A percentile compares a stretch with the other conserved stretches of the same genome.
Evolutionary conservation across 2,329 filamentous ascomycete species (phyloP).

Genomic region (Penicillium griseofulvum): DNA sequence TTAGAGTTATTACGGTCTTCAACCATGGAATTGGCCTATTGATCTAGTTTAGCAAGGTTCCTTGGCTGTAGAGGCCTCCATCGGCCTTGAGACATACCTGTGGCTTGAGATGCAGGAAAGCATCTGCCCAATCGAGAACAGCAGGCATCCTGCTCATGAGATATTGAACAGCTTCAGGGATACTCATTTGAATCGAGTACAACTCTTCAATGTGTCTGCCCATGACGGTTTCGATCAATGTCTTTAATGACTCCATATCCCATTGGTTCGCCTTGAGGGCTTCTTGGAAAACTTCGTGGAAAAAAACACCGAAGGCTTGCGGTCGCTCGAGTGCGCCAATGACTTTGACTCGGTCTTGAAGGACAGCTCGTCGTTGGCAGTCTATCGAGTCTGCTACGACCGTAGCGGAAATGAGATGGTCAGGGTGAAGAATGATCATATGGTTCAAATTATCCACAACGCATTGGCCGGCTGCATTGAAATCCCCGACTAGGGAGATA

Average conservation of each 20-base stretch:
- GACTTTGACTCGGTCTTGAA: slow-evolving; percentile 92
- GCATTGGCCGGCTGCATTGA: slow-evolving; percentile 68
- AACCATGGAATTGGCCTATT: slow-evolving; percentile 65
- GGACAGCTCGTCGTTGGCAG: slow-evolving; percentile 83
- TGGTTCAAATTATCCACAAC: slow-evolving; percentile 79
- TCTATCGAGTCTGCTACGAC: slow-evolving; percentile 95
- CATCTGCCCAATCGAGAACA: slow-evolving; percentile 75
- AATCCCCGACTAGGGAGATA: slow-evolving; percentile 82
- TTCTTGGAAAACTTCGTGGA: slow-evolving; percentile 94
- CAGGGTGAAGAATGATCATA: slow-evolving; percentile 88
- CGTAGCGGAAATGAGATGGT: slow-evolving; percentile 91
- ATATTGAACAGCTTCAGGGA: slow-evolving; percentile 72
- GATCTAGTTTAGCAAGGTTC: slow-evolving; percentile 27
- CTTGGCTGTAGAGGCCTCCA: not conserved
- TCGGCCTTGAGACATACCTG: slow-evolving; percentile 50
- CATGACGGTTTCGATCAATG: slow-evolving; percentile 67
- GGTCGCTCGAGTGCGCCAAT: slow-evolving; percentile 75
- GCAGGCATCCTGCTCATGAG: slow-evolving; percentile 79
- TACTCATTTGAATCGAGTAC: slow-evolving; percentile 77
- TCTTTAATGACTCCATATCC: slow-evolving; percentile 65
- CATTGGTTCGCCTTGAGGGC: slow-evolving; percentile 80
- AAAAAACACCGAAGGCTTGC: slow-evolving; percentile 85
- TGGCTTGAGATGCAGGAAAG: slow-evolving; percentile 72
- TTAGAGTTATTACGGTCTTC: slow-evolving; percentile 75
- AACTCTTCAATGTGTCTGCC: slow-evolving; percentile 80